Evolutionary conservation across 495 filamentous ascomycete species (phyloP).

Genomic region (Penicillium flavigenum): DNA sequence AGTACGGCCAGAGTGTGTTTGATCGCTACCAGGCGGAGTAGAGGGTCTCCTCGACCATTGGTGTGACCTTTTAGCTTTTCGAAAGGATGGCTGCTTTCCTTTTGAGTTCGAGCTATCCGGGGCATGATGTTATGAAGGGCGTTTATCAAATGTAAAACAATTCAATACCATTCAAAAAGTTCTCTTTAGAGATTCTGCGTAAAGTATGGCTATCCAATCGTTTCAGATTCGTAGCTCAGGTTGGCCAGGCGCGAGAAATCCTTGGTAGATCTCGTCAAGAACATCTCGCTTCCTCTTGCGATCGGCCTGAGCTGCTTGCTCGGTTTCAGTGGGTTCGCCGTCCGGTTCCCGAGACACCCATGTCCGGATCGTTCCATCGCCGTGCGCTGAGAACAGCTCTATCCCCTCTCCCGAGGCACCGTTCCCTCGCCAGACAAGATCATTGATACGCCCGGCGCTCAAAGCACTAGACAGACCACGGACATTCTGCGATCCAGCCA

Average conservation of each 20-base stretch:
- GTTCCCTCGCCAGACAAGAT: constrained; percentile 67
- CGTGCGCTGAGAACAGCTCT: constrained; percentile 54
- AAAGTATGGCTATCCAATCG: constrained; percentile 1
- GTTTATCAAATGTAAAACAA: constrained; percentile 4
- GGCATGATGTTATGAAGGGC: constrained; percentile 1
- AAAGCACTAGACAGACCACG: constrained; percentile 35
- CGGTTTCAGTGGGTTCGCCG: constrained; percentile 49
- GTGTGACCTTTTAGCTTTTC: background rate
- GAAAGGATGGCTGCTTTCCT: background rate
- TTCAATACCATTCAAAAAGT: background rate
- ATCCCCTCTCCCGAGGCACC: constrained; percentile 46
- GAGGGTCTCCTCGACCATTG: constrained; percentile 25
- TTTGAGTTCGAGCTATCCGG: background rate
- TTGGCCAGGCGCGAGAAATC: constrained; percentile 28
- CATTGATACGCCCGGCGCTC: constrained; percentile 60
- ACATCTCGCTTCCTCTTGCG: constrained; percentile 54
- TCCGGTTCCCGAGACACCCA: constrained; percentile 59
- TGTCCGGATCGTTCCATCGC: constrained; percentile 49
- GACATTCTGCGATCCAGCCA: constrained; percentile 36
- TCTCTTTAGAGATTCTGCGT: background rate
- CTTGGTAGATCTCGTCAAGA: constrained; percentile 48
- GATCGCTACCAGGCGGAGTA: constrained; percentile 35
- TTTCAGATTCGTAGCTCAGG: constrained; percentile 14
- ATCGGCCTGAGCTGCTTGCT: constrained; percentile 38
- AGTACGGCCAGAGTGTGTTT: constrained; percentile 40